A percentile compares a stretch with the other conserved stretches of the same genome.
Conservation (phyloP, 2,329 filamentous ascomycete species). For the Amphichorda felina region DNA sequence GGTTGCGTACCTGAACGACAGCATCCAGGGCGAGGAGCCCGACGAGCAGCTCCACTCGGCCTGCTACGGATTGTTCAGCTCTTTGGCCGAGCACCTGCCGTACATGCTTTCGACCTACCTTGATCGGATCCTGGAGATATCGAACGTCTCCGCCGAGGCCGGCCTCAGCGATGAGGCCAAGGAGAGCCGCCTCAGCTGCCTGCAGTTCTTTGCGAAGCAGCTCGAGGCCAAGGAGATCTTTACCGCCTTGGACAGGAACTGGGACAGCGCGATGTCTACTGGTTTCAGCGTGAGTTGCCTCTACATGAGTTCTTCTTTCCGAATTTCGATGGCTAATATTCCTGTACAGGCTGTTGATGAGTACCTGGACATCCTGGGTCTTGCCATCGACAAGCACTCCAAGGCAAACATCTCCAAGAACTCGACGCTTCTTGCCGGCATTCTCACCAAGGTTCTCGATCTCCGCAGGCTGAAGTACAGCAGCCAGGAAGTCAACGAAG, state of each 20-base stretch:
- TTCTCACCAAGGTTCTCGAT: slow-evolving; percentile 50
- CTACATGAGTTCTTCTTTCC: background rate
- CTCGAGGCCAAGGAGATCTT: slow-evolving; percentile 70
- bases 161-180: slow-evolving; percentile 49
- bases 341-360: slow-evolving; percentile 49
- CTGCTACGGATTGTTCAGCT: slow-evolving; percentile 65
- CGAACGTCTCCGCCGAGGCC: slow-evolving; percentile 57
- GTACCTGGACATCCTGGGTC: slow-evolving; percentile 55
- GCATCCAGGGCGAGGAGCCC: slow-evolving; percentile 37
- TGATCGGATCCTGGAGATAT: slow-evolving; percentile 58
- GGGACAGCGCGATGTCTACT: slow-evolving; percentile 48
- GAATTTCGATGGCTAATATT: background rate
- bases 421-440: slow-evolving; percentile 53
- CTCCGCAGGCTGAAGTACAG: slow-evolving; percentile 46
- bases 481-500: slow-evolving; percentile 23
- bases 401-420: slow-evolving; percentile 74
- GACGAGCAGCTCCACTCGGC: slow-evolving; percentile 67
- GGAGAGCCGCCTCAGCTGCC: slow-evolving; percentile 54
- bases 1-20: slow-evolving; percentile 57
- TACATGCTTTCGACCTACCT: slow-evolving; percentile 80
- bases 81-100: slow-evolving; percentile 71
- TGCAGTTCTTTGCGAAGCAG: slow-evolving; percentile 64
- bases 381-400: slow-evolving; percentile 62
- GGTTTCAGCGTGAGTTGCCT: slow-evolving; percentile 46
- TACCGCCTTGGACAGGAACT: slow-evolving; percentile 59